A percentile compares a stretch with the other conserved stretches of the same genome.
phyloP scores from a whole-genome alignment of 1,284 basidiomycete genomes.

The Boletellus sp. region DNA sequence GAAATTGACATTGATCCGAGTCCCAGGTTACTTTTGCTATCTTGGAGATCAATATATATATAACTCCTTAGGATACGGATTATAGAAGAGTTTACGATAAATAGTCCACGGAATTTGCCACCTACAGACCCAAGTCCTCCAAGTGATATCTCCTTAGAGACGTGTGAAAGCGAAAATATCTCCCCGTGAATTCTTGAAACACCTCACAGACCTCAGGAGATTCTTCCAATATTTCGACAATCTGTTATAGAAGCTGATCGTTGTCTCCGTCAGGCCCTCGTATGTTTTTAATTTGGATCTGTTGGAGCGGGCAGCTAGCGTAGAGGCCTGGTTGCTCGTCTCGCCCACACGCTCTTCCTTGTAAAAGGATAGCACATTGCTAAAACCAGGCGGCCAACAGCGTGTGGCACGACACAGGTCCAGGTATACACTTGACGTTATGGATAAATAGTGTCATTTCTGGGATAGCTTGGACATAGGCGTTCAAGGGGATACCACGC shows the following conservation, averaged over 20 bases:
- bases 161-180: slow-evolving; percentile 25
- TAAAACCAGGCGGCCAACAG: slow-evolving; percentile 10
- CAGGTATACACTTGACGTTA: slow-evolving; percentile 31
- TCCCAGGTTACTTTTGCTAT: no score
- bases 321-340: slow-evolving; percentile 33
- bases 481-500: slow-evolving; percentile 19
- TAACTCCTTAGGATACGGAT: no score
- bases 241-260: slow-evolving; percentile 16
- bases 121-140: slow-evolving; percentile 17
- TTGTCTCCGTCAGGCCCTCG: slow-evolving; percentile 20
- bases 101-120: no score
- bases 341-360: slow-evolving; percentile 39
- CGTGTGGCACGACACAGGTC: neutral
- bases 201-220: slow-evolving; percentile 17
- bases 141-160: slow-evolving; percentile 15
- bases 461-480: slow-evolving; percentile 36
- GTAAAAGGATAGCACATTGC: slow-evolving; percentile 42
- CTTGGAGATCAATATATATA: no score
- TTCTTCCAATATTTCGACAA: slow-evolving; percentile 19
- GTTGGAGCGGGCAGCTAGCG: slow-evolving; percentile 21
- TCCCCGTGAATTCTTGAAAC: slow-evolving; percentile 13
- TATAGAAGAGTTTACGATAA: no score
- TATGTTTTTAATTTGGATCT: slow-evolving; percentile 27
- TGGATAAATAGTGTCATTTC: slow-evolving; percentile 31
- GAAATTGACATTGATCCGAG: no score